Conservation (phyloP, 2,329 filamentous ascomycete species). For the Colletotrichum trifolii region DNA sequence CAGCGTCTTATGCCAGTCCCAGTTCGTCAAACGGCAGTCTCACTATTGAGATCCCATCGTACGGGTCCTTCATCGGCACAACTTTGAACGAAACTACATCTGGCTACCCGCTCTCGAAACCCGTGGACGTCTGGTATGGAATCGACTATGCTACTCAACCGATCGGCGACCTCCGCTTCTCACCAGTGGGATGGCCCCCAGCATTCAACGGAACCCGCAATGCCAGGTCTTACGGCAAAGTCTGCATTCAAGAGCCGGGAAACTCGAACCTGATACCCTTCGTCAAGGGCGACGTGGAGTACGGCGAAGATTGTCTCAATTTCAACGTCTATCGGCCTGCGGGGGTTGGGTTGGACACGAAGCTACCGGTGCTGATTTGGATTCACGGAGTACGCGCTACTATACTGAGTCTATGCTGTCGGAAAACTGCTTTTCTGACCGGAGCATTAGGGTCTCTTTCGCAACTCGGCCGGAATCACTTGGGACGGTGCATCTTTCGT, state of each 20-base stretch:
- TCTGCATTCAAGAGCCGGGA: constrained; percentile 21
- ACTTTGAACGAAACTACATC: constrained; percentile 17
- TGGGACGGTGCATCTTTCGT: constrained; percentile 41
- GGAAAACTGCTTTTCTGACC: background rate
- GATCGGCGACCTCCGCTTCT: constrained; percentile 2
- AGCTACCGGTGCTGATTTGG: constrained; percentile 38
- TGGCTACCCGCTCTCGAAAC: constrained; percentile 11
- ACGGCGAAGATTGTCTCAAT: constrained; percentile 32
- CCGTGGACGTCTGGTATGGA: constrained; percentile 22
- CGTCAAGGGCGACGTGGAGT: background rate
- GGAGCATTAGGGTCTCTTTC: constrained; percentile 5
- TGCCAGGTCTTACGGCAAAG: constrained; percentile 12
- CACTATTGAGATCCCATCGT: background rate
- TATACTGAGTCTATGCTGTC: too few relatives aligned
- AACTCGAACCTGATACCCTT: constrained; percentile 23
- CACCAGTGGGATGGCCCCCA: constrained; percentile 2
- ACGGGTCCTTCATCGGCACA: constrained; percentile 9
- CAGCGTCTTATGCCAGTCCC: background rate
- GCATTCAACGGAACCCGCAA: constrained; percentile 8
- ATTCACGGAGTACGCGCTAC: constrained; percentile 27
- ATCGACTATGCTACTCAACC: constrained; percentile 23
- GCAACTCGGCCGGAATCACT: constrained; percentile 24
- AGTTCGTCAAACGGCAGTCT: background rate
- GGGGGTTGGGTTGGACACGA: background rate
- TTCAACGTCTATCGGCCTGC: constrained; percentile 29